A percentile compares a stretch with the other conserved stretches of the same genome.
Conservation (phyloP, 805 yeast species). For the Ogataea pilisensis region DNA sequence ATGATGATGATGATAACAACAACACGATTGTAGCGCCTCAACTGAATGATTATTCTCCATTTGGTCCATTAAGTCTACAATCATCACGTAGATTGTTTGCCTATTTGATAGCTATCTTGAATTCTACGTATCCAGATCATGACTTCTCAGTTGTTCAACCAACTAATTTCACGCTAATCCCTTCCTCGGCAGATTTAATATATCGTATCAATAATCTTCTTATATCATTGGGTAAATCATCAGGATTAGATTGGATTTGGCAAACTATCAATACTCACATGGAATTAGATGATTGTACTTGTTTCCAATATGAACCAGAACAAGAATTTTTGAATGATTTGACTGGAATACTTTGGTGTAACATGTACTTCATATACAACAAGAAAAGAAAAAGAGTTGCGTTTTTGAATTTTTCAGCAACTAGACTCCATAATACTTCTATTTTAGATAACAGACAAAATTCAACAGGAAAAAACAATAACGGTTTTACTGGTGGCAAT, state of each 20-base stretch:
- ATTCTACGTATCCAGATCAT: slow-evolving; percentile 93
- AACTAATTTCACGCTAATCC: slow-evolving; percentile 58
- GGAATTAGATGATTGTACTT: slow-evolving; percentile 61
- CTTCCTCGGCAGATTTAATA: slow-evolving; percentile 44
- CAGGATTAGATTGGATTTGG: slow-evolving; percentile 71
- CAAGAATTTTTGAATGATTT: slow-evolving; percentile 64
- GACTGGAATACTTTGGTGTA: slow-evolving; percentile 62
- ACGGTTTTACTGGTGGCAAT: neutral
- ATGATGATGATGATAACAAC: neutral
- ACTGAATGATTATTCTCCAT: slow-evolving; percentile 48
- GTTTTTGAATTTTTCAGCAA: slow-evolving; percentile 67
- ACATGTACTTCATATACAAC: slow-evolving; percentile 89
- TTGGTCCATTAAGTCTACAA: slow-evolving; percentile 87
- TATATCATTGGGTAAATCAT: slow-evolving; percentile 56
- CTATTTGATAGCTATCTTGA: slow-evolving; percentile 81
- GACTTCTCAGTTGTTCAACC: slow-evolving; percentile 90
- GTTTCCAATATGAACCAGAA: slow-evolving; percentile 59
- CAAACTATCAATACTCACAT: slow-evolving; percentile 80
- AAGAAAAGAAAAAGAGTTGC: slow-evolving; percentile 90
- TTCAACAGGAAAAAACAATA: slow-evolving; percentile 10
- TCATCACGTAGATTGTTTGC: slow-evolving; percentile 88
- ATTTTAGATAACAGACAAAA: slow-evolving; percentile 27
- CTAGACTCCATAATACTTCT: slow-evolving; percentile 29
- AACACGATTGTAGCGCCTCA: neutral
- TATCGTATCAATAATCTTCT: slow-evolving; percentile 74